phyloP scores from a whole-genome alignment of 371 early-diverging fungal species.

The Gilbertella persicaria region DNA sequence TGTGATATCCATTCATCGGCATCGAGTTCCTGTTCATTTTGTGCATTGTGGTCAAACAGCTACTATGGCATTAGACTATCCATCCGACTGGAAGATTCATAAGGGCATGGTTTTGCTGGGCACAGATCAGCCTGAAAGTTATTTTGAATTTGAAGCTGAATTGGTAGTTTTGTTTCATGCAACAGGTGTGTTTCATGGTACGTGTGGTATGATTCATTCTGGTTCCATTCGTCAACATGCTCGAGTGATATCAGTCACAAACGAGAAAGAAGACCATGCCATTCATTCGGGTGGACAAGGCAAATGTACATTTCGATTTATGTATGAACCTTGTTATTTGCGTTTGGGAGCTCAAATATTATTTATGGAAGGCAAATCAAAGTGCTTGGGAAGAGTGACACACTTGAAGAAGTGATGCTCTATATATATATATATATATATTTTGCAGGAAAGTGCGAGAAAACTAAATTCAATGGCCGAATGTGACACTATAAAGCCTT shows the following conservation, averaged over 20 bases:
- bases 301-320: slow-evolving; percentile 70
- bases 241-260: slow-evolving; percentile 51
- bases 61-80: slow-evolving; percentile 65
- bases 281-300: slow-evolving; percentile 21
- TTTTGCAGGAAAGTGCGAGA: no score
- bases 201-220: slow-evolving; percentile 92
- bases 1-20: slow-evolving; percentile 87
- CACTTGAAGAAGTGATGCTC: no score
- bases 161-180: slow-evolving; percentile 82
- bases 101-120: slow-evolving; percentile 88
- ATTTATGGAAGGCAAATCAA: slow-evolving; percentile 82
- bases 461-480: no score
- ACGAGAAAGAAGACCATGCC: slow-evolving; percentile 1
- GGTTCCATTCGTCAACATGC: slow-evolving; percentile 89
- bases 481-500: no score
- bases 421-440: no score
- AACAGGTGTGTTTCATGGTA: slow-evolving; percentile 60
- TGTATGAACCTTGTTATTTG: slow-evolving; percentile 82
- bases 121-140: slow-evolving; percentile 51
- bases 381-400: slow-evolving; percentile 87
- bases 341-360: slow-evolving; percentile 71
- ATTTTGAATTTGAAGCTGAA: slow-evolving; percentile 84
- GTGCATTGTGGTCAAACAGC: slow-evolving; percentile 85
- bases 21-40: slow-evolving; percentile 73
- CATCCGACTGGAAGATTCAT: slow-evolving; percentile 53